Evolutionary conservation across 2,329 filamentous ascomycete species (phyloP).

Genomic region (Diaporthe sp.): DNA sequence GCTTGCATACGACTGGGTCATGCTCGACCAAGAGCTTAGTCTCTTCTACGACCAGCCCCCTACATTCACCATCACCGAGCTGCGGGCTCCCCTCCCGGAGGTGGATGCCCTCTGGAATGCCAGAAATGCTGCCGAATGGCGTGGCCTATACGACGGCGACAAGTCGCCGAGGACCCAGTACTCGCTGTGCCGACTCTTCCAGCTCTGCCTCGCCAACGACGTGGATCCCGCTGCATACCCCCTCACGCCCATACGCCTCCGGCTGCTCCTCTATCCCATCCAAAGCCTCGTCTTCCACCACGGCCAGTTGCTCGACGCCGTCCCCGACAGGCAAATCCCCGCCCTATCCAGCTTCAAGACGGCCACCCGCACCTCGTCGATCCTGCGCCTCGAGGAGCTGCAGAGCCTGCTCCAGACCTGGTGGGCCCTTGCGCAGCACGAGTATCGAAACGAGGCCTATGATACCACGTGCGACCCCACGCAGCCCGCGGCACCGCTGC

Average conservation of each 20-base stretch:
- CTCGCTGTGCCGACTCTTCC: not conserved
- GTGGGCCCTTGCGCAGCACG: not conserved
- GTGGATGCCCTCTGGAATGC: not conserved
- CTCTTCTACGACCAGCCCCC: conserved; percentile 7
- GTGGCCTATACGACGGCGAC: not conserved
- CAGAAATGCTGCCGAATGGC: not conserved
- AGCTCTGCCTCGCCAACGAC: not conserved
- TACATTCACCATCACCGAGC: not conserved
- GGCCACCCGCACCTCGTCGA: not conserved
- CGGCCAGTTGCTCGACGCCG: not conserved
- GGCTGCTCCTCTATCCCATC: not conserved
- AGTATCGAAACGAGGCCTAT: not conserved
- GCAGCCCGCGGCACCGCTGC: not conserved
- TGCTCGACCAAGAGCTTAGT: not conserved
- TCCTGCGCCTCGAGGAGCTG: conserved; percentile 5
- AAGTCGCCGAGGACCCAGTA: not conserved
- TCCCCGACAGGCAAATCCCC: not conserved
- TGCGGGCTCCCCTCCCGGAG: not conserved
- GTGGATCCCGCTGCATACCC: not conserved
- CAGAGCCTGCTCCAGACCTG: not conserved
- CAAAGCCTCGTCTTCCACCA: conserved; percentile 1
- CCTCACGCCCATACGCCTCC: not conserved
- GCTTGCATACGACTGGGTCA: conserved; percentile 7
- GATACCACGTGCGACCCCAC: not conserved
- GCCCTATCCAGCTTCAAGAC: not conserved